Base-by-base conservation (phyloP, 768 basidiomycete genomes). In the Aureoboletus auriporus region DNA sequence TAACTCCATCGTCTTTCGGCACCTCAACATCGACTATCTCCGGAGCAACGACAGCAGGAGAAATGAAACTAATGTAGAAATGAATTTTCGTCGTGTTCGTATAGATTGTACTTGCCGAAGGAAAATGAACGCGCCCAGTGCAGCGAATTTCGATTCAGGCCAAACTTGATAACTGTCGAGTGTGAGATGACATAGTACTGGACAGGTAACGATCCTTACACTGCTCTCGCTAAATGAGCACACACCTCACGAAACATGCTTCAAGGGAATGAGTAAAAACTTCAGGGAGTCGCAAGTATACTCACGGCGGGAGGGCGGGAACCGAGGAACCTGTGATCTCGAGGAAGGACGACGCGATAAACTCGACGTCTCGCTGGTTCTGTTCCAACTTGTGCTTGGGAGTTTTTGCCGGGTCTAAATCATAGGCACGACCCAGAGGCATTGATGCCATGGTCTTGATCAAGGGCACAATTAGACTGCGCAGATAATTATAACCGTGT, bases 401-500 rank as follows among this genome's bases (percentile, higher is more conserved):
- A 1, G 70, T 78, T 67, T 74, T 80, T 42, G 71, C 65, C 42
- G 90, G 86, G 65, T 94, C 89, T 30, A 94, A 70, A 50, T 90
- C 86, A 61, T 87, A 93, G 2, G 81, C 80, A 47, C 80, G 81
- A 9, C 84, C 89, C 7, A 80, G 62, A 2, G 91, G 89, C 67
- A 89, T 77, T 6, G 78, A 72, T 6, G 76, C 67, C 78, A 96
- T 87, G 17, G 78, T 79, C 54, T 84, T 78, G 53, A 96, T 76
- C 28, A 95, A 73, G 4, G 92, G 90, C 37, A 77, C 72, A 39
- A 95, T 78, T 20, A 94, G 75, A 39, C 76, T 80, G 16, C 93
- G 79, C n/a, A 96, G 72, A 65, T 95, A 96, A 49, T 84, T 83
- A 65, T 95, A 96, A 5, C 93, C 94, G 52, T 93, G 90, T n/a